Conservation (phyloP, 768 basidiomycete species). For the Gyrodon lividus region DNA sequence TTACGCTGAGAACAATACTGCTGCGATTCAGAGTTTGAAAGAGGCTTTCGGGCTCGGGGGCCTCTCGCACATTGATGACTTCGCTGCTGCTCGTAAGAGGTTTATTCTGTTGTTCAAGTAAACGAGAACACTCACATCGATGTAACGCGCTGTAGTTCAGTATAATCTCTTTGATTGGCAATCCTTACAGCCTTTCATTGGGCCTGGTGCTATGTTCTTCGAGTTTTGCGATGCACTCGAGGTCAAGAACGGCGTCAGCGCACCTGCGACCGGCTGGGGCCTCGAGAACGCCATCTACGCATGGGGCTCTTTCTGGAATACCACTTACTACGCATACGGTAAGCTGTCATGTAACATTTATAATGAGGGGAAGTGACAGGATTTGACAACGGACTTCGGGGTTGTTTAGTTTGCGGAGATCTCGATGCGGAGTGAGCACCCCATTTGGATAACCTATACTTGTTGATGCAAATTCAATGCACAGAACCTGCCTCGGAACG, state of each 20-base stretch:
- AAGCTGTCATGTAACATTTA: conserved; percentile 27
- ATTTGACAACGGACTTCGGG: not conserved
- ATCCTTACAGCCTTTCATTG: conserved; percentile 48
- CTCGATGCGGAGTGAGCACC: conserved; percentile 46
- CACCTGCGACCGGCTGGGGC: conserved; percentile 56
- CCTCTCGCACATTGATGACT: conserved; percentile 64
- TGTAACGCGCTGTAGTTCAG: conserved; percentile 45
- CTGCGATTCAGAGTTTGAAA: conserved; percentile 55
- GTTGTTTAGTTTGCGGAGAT: conserved; percentile 49
- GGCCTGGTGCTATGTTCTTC: conserved; percentile 38
- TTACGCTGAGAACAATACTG: conserved; percentile 43
- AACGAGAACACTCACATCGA: conserved; percentile 32
- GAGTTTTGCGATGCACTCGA: conserved; percentile 41
- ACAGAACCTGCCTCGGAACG: conserved; percentile 39
- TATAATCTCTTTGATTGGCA: conserved; percentile 70
- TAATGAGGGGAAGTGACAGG: not conserved
- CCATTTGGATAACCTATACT: not conserved
- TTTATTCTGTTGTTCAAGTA: not conserved
- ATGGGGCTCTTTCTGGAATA: conserved; percentile 61
- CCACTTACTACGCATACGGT: conserved; percentile 47
- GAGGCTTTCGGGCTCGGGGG: conserved; percentile 55
- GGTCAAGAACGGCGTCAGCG: conserved; percentile 40
- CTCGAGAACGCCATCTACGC: conserved; percentile 56
- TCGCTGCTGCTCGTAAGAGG: conserved; percentile 51
- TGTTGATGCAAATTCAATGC: conserved; percentile 36